These are phyloP conservation scores for Hypoxylon crocopeplum DNA, from an alignment of 495 filamentous ascomycete genomes.

Conservation along the genomic window DNA sequence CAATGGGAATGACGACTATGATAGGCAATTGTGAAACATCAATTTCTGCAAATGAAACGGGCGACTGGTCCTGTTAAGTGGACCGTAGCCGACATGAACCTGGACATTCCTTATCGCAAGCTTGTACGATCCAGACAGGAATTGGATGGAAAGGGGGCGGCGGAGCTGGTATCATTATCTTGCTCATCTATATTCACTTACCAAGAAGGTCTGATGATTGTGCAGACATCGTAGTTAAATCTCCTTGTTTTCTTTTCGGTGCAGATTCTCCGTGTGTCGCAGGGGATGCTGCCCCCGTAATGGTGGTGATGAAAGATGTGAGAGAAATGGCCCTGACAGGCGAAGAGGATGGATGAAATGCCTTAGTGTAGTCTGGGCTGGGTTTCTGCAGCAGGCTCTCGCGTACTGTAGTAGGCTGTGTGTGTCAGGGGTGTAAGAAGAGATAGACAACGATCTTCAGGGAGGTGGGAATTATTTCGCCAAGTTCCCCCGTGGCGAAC, in stretches of 20 bases:
- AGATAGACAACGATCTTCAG: constrained; percentile 34
- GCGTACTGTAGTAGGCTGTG: constrained; percentile 12
- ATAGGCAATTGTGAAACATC: constrained; percentile 57
- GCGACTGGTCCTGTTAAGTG: constrained; percentile 46
- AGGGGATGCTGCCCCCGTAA: constrained; percentile 25
- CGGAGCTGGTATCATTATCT: constrained; percentile 23
- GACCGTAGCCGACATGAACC: constrained; percentile 34
- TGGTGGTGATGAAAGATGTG: constrained; percentile 15
- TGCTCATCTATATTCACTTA: constrained; percentile 17
- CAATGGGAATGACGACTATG: constrained; percentile 51
- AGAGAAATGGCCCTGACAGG: constrained; percentile 11
- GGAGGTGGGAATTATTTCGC: constrained; percentile 22
- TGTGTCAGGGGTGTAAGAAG: constrained; percentile 21
- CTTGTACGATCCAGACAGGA: constrained; percentile 8
- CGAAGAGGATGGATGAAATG: background rate
- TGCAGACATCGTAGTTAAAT: constrained; percentile 25
- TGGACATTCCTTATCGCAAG: constrained; percentile 26
- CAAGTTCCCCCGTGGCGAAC: constrained; percentile 21
- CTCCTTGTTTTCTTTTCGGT: constrained; percentile 17
- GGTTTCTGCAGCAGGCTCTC: constrained; percentile 15
- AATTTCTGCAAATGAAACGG: constrained; percentile 61
- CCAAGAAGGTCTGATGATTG: constrained; percentile 35
- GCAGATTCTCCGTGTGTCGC: constrained; percentile 25
- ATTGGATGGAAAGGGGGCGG: constrained; percentile 27
- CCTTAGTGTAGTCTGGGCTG: constrained; percentile 11